Conservation (phyloP, 129 eudicot genomes). For the Calendula officinalis region DNA sequence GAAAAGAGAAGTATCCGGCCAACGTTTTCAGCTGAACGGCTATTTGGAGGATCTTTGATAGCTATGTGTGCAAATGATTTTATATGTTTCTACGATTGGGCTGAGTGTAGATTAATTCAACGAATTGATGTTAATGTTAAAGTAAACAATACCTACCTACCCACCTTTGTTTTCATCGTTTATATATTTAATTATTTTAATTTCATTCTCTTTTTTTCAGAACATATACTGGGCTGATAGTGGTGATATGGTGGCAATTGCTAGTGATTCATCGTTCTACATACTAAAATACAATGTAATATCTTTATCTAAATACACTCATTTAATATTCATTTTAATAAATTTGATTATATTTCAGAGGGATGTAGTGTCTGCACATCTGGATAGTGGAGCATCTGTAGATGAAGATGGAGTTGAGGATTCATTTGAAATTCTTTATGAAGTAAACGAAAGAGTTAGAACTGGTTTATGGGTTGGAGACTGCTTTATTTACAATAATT, state of each 20-base stretch:
- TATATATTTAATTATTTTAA: not conserved
- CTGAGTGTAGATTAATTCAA: constrained; percentile 88
- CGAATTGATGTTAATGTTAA: constrained; percentile 92
- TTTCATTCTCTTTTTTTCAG: constrained; percentile 36
- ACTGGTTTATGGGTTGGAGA: constrained; percentile 99
- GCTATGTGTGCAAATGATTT: constrained; percentile 97
- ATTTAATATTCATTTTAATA: constrained; percentile 1
- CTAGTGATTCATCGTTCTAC: constrained; percentile 86
- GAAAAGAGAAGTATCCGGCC: constrained; percentile 96
- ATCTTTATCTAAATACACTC: constrained; percentile 16
- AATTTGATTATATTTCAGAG: constrained; percentile 55
- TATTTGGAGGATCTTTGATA: constrained; percentile 80
- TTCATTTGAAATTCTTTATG: constrained; percentile 84
- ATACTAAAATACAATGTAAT: constrained; percentile 82
- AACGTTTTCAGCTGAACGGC: constrained; percentile 89
- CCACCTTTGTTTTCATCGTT: not conserved
- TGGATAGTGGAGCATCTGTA: constrained; percentile 86
- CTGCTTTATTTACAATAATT: constrained; percentile 90
- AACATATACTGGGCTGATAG: constrained; percentile 99
- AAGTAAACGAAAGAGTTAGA: constrained; percentile 85
- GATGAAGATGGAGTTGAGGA: constrained; percentile 95
- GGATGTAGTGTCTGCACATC: constrained; percentile 80
- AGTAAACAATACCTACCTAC: constrained; percentile 39
- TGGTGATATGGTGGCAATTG: constrained; percentile 94
- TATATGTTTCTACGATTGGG: constrained; percentile 98